These are phyloP conservation scores for Penicillium brevicompactum DNA, from an alignment of 2,329 filamentous ascomycete genomes.

Conservation along the genomic window DNA sequence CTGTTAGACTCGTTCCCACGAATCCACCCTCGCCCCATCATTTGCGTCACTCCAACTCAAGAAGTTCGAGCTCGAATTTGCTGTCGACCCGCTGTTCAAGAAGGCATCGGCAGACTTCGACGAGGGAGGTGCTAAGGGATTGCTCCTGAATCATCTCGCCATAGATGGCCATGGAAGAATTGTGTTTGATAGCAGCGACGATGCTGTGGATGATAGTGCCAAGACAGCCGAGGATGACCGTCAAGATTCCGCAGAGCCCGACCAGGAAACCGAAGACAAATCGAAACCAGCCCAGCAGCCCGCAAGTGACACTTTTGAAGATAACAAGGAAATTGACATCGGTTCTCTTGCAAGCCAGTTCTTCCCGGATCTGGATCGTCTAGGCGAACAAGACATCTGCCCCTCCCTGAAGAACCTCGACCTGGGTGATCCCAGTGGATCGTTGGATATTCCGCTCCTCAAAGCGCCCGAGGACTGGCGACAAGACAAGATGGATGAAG, in stretches of 20 bases:
- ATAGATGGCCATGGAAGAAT: constrained; percentile 91
- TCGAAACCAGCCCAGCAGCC: constrained; percentile 32
- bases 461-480: constrained; percentile 87
- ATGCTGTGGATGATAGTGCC: constrained; percentile 60
- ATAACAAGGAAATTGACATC: constrained; percentile 78
- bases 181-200: constrained; percentile 97
- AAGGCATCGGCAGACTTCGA: constrained; percentile 98
- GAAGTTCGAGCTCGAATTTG: constrained; percentile 96
- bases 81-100: constrained; percentile 97
- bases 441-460: constrained; percentile 87
- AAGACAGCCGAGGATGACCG: constrained; percentile 37
- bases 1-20: constrained; percentile 69
- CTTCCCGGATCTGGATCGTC: constrained; percentile 74
- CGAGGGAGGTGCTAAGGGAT: constrained; percentile 92
- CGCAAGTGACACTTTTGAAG: constrained; percentile 39
- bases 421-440: constrained; percentile 80
- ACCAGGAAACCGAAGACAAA: constrained; percentile 50
- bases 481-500: constrained; percentile 63
- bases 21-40: constrained; percentile 87
- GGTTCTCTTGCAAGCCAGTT: constrained; percentile 73
- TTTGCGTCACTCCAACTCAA: constrained; percentile 90
- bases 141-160: constrained; percentile 93
- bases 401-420: constrained; percentile 94
- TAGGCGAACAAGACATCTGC: constrained; percentile 90
- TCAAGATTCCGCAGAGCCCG: constrained; percentile 49